Base-by-base conservation (phyloP, 2,329 filamentous ascomycete genomes). In the Canariomyces notabilis region DNA sequence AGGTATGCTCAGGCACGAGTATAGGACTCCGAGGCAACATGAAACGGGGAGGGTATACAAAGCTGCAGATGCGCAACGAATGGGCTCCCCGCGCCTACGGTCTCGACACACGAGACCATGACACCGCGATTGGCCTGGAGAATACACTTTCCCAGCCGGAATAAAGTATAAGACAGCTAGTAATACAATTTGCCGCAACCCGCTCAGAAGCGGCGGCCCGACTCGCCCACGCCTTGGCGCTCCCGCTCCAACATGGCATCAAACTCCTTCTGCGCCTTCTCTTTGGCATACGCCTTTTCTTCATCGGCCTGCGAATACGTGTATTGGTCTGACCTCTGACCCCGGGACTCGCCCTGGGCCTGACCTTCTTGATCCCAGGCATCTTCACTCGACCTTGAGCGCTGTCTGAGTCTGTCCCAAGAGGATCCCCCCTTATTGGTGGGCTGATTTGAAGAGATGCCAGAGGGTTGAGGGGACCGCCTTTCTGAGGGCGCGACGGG, bases 211-310 rank as follows among this genome's bases (percentile, higher is more conserved):
- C 44, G 32, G 3, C 32, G 21, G 1, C 43, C 48, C 6, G 42
- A 48, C 7, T 36, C 38, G 16, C 45, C 49, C 38, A 20, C 8
- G 12, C 49, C 45, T n/a, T 26, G 44, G 14, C 49, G 51, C 48
- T 61, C 58, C 34, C 53, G 48, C 50, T 61, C 58, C 44, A 61
- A 41, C 58, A 61, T 58, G 39, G 54, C 58, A 22, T 61, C 58
- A 46, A 61, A 61, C 37, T 61, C 57, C 37, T 48, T 54, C 34
- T 61, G 58, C 2, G 57, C 58, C 45, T 56, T 54, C 14, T 54
- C 51, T 50, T 52, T 58, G 4, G 53, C 53, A 19, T 44, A 40
- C 3, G 51, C 47, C 40, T 47, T 57, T 29, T 57, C 54, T 32
- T 46, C 42, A 4, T 58, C 58, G 31, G 33, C 32, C 23, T 45